Evolutionary conservation across 2,329 filamentous ascomycete species (phyloP), one percentile per base, ranked within the genome.

Genomic region (Penicillium sp.): DNA sequence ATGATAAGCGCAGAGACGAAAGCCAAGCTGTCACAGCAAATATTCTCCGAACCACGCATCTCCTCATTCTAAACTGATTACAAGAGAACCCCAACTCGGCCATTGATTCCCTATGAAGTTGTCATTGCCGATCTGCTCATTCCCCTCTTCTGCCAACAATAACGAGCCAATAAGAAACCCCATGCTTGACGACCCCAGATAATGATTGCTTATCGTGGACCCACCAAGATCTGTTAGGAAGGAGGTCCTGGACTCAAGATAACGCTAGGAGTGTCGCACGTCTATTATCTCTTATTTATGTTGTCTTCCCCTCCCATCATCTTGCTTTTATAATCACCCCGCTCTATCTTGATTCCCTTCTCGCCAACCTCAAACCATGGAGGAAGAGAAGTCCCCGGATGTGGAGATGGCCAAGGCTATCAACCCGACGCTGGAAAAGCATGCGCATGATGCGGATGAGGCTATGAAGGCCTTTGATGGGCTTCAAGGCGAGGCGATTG

Each of bases 371-470:
- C 31, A 22, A 34, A 57, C 58, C 52, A 40, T 57, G 44, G 47
- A 50, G 14, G 68, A 26, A 69, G 76, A 61, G 73, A 76, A 28
- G 69, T 67, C 72, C 11, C 45, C 43, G n/a, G 57, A 64, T 27
- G 37, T 59, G 6, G 61, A 60, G 42, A 56, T 41, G 6, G 42
- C 26, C 20, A 57, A 53, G 32, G 40, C 58, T 38, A 37, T 59
- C 27, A 61, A 66, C 37, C 54, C 59, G n/a, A 68, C 60, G 6
- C 64, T 77, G 27, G 60, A 76, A 44, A 72, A 77, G 55, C 77
- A 80, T 56, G 71, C 75, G 1, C 72, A 78, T 44, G 77, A 82
- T 72, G 79, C 74, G 23, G 80, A 83, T 55, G 78, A 80, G 47
- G 80, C 80, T 23, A 70, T 82, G 73, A 77, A 80, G 54, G 79